Conservation (phyloP, 108 stramenopile species). For the Conticribra weissflogii region DNA sequence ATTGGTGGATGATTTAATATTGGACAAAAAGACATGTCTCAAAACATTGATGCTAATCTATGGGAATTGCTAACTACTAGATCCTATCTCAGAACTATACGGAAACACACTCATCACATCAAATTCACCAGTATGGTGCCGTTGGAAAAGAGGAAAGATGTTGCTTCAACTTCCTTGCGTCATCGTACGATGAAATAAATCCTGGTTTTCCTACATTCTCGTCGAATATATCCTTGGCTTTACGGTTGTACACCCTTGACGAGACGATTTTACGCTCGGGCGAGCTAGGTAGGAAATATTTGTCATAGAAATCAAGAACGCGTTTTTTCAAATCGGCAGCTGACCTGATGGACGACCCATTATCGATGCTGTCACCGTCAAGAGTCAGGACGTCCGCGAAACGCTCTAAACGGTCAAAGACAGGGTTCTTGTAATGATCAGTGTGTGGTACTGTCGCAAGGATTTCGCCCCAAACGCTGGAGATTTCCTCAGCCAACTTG, state of each 20-base stretch:
- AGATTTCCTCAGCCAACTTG: conserved; percentile 77
- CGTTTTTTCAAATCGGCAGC: conserved; percentile 66
- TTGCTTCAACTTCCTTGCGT: conserved; percentile 79
- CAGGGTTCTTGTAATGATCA: conserved; percentile 60
- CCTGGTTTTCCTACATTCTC: conserved; percentile 63
- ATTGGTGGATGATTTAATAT: no score
- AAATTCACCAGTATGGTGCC: conserved; percentile 79
- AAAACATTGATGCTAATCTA: no score
- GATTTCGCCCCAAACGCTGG: conserved; percentile 77
- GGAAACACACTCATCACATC: no score
- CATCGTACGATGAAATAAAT: conserved; percentile 67
- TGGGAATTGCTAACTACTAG: conserved; percentile 3
- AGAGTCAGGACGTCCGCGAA: conserved; percentile 72
- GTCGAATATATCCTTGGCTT: conserved; percentile 67
- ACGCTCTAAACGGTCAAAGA: conserved; percentile 74
- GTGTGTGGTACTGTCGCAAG: conserved; percentile 49
- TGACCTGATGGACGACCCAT: conserved; percentile 41
- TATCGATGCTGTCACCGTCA: conserved; percentile 21
- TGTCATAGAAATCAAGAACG: conserved; percentile 73
- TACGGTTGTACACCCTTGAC: conserved; percentile 74
- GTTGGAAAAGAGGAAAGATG: conserved; percentile 72
- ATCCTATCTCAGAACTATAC: no score
- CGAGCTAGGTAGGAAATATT: conserved; percentile 55
- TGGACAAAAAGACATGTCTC: no score
- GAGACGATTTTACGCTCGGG: conserved; percentile 67